Evolutionary conservation across 2,329 filamentous ascomycete genomes (phyloP).

Genomic region (Fonsecaea erecta): DNA sequence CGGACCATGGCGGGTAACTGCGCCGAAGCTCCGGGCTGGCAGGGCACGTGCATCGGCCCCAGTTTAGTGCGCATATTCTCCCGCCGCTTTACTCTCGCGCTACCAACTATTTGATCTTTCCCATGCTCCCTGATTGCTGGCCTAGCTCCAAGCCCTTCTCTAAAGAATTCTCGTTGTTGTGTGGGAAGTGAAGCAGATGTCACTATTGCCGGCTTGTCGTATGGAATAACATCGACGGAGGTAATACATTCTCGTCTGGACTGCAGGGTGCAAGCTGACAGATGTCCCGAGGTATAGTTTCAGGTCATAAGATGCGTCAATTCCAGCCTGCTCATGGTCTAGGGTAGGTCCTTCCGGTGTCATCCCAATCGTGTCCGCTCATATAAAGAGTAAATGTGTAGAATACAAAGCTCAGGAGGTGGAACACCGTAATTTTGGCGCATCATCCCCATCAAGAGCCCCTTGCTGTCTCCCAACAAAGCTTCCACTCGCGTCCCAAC

Average conservation of each 20-base stretch:
- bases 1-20: background rate
- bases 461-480: slow-evolving; percentile 24
- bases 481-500: slow-evolving; percentile 26
- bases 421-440: background rate
- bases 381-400: background rate
- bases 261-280: background rate
- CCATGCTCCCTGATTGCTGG: too few species aligned
- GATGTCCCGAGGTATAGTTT: background rate
- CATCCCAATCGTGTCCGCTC: background rate
- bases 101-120: too few species aligned
- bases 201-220: too few species aligned
- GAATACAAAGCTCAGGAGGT: background rate
- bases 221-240: background rate
- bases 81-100: too few species aligned
- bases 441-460: background rate
- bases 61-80: too few species aligned
- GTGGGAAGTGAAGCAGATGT: too few species aligned
- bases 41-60: background rate
- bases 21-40: background rate
- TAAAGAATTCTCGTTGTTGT: too few species aligned
- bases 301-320: background rate
- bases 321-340: background rate
- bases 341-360: background rate
- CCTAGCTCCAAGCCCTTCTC: too few species aligned
- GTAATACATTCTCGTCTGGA: background rate